Conservation (phyloP, 257 asterid species). For the Ballota nigra region DNA sequence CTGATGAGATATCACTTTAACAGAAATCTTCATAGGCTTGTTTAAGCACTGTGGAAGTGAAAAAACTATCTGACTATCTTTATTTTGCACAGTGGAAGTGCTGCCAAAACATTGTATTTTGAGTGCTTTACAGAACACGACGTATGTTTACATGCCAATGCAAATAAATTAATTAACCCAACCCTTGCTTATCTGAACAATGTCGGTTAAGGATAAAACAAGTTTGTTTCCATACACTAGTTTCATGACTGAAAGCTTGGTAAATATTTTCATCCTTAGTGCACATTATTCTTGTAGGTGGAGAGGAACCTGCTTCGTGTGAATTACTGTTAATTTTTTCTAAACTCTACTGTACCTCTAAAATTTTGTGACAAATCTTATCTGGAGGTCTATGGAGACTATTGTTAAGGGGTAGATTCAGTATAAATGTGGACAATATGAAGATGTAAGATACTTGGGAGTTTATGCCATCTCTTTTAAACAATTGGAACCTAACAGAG, state of each 20-base stretch:
- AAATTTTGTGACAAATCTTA: background rate
- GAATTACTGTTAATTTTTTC: background rate
- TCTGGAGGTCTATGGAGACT: background rate
- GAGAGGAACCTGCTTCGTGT: background rate
- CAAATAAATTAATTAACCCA: background rate
- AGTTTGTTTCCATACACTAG: background rate
- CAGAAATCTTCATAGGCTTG: background rate
- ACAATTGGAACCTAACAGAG: background rate
- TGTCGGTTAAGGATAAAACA: background rate
- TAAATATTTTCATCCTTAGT: background rate
- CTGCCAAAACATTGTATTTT: conserved; percentile 3
- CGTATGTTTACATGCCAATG: background rate
- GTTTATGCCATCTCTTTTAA: background rate
- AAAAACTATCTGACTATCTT: background rate
- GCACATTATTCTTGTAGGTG: background rate
- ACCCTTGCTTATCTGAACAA: background rate
- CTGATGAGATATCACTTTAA: background rate
- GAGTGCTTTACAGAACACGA: background rate
- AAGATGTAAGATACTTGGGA: background rate
- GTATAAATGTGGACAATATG: background rate
- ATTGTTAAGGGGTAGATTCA: background rate
- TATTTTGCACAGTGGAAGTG: background rate
- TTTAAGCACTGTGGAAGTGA: background rate
- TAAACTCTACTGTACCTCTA: background rate
- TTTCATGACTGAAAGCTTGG: conserved; percentile 8